phyloP scores from a whole-genome alignment of 108 stramenopile species.

The Cyclostephanos invisitatus region DNA sequence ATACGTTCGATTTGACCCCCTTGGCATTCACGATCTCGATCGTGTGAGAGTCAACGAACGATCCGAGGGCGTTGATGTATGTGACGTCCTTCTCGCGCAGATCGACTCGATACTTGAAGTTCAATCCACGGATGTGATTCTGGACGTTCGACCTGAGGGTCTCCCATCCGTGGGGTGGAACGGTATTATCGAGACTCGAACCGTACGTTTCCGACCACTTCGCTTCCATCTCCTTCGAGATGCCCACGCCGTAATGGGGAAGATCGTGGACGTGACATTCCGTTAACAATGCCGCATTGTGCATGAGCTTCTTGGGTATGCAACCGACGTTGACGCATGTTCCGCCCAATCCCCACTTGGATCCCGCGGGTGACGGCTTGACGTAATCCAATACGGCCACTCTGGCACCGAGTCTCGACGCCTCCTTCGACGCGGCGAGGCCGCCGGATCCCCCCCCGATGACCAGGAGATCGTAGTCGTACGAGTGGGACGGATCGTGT shows the following conservation, averaged over 20 bases:
- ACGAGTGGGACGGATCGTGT: slow-evolving; percentile 63
- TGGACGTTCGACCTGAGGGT: slow-evolving; percentile 79
- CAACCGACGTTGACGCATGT: slow-evolving; percentile 94
- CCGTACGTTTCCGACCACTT: slow-evolving; percentile 11
- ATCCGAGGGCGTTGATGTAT: slow-evolving; percentile 90
- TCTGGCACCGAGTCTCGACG: slow-evolving; percentile 87
- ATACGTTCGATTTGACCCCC: slow-evolving; percentile 65
- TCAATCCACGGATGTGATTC: slow-evolving; percentile 94
- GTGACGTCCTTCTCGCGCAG: slow-evolving; percentile 93
- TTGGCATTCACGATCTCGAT: slow-evolving; percentile 84
- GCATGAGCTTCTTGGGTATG: slow-evolving; percentile 99
- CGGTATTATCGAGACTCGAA: slow-evolving; percentile 13
- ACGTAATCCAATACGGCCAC: slow-evolving; percentile 96
- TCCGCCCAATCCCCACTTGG: slow-evolving; percentile 97
- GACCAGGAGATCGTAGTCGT: slow-evolving; percentile 96
- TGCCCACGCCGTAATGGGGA: slow-evolving; percentile 73
- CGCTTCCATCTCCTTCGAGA: slow-evolving; percentile 37
- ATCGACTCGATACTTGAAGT: slow-evolving; percentile 96
- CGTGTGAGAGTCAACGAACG: slow-evolving; percentile 85
- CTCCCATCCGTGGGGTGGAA: slow-evolving; percentile 64
- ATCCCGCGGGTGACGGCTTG: slow-evolving; percentile 93
- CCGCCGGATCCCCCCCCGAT: slow-evolving; percentile 99
- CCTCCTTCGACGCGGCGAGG: slow-evolving; percentile 92
- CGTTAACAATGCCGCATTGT: slow-evolving; percentile 79
- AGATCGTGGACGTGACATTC: slow-evolving; percentile 62